Conservation (phyloP, 2,329 filamentous ascomycete species). For the Trichoderma pleuroti region DNA sequence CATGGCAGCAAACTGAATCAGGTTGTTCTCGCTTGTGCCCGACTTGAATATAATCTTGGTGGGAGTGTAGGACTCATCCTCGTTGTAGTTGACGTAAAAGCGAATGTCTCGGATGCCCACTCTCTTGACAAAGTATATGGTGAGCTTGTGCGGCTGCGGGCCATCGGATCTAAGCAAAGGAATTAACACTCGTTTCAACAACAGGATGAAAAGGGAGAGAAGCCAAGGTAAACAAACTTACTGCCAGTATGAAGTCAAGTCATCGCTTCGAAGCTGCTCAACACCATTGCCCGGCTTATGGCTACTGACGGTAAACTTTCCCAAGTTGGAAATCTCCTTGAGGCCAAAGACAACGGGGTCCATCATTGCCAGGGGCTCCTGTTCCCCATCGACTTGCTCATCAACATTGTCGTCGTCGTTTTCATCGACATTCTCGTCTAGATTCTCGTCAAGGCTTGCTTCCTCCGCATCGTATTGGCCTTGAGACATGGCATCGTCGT, state of each 20-base stretch:
- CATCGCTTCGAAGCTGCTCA: slow-evolving; percentile 69
- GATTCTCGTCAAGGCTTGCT: slow-evolving; percentile 31
- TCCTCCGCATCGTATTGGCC: slow-evolving; percentile 34
- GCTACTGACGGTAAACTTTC: slow-evolving; percentile 77
- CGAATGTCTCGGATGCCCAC: slow-evolving; percentile 74
- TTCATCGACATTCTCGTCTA: slow-evolving; percentile 34
- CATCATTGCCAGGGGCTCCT: slow-evolving; percentile 45
- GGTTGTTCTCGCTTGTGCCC: slow-evolving; percentile 85
- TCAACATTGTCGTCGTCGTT: slow-evolving; percentile 38
- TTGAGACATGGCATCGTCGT: slow-evolving; percentile 28
- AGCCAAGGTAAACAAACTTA: slow-evolving; percentile 41
- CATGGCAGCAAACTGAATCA: slow-evolving; percentile 83
- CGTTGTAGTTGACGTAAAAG: slow-evolving; percentile 85
- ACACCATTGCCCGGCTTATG: slow-evolving; percentile 79
- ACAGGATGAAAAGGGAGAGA: not conserved
- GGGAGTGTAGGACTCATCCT: slow-evolving; percentile 95
- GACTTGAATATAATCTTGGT: slow-evolving; percentile 87
- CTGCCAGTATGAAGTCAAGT: slow-evolving; percentile 76
- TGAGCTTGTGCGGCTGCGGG: slow-evolving; percentile 76
- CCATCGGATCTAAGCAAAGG: slow-evolving; percentile 63
- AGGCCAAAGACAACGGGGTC: slow-evolving; percentile 54
- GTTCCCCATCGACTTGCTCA: slow-evolving; percentile 37
- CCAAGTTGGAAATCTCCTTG: slow-evolving; percentile 81
- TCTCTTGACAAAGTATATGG: slow-evolving; percentile 80
- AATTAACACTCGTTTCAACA: not conserved